Evolutionary conservation across 23 red algal species (phyloP).

Genomic region (Chondrus crispus): DNA sequence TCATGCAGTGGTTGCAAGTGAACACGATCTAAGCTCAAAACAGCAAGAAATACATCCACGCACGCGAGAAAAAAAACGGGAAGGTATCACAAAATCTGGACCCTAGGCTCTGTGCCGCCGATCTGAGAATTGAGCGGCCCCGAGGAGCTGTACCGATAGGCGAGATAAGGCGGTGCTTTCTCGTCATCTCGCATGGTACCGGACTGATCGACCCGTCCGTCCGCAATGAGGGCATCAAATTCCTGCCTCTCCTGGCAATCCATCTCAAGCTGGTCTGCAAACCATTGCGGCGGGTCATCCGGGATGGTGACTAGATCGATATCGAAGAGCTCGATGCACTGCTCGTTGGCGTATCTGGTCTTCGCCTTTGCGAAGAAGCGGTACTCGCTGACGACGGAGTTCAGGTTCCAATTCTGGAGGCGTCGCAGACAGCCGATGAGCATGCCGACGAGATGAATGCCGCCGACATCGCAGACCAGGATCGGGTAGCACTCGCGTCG

Average conservation of each 20-base stretch:
- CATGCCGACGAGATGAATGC: slow-evolving; percentile 75
- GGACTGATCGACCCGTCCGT: not conserved
- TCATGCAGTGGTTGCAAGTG: too few species aligned
- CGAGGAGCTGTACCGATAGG: slow-evolving; percentile 39
- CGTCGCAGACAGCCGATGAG: slow-evolving; percentile 86
- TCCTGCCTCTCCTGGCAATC: slow-evolving; percentile 26
- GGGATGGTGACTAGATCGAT: slow-evolving; percentile 84
- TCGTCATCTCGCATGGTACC: slow-evolving; percentile 1
- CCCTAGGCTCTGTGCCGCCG: slow-evolving; percentile 3
- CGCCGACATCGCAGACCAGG: slow-evolving; percentile 79
- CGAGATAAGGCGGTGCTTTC: not conserved
- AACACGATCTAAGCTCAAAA: too few species aligned
- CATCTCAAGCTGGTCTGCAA: slow-evolving; percentile 44
- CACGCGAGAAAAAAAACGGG: too few species aligned
- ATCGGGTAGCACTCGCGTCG: slow-evolving; percentile 48
- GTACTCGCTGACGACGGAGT: slow-evolving; percentile 82
- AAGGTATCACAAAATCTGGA: not conserved
- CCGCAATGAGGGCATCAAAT: not conserved
- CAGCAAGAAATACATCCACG: too few species aligned
- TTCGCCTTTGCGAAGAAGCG: slow-evolving; percentile 70
- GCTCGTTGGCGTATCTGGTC: slow-evolving; percentile 88
- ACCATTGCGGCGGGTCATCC: slow-evolving; percentile 56
- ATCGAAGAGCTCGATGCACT: slow-evolving; percentile 99
- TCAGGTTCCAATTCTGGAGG: slow-evolving; percentile 90
- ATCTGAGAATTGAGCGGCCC: slow-evolving; percentile 24